A percentile compares a stretch with the other conserved stretches of the same genome.
Conservation (phyloP, 768 basidiomycete genomes). For the Exidia glandulosa region DNA sequence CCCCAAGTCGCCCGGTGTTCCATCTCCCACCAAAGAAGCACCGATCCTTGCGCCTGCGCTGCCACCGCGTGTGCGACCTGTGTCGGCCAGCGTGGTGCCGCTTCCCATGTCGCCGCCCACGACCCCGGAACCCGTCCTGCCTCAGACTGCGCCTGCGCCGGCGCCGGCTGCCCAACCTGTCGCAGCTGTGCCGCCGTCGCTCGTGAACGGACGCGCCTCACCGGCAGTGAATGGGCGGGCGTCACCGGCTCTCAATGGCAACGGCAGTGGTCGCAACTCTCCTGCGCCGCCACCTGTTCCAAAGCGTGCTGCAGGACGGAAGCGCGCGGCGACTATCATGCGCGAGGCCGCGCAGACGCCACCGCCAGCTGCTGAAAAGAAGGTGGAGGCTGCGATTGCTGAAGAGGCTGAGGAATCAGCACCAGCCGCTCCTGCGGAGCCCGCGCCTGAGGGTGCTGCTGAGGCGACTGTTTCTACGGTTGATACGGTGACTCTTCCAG, state of each 20-base stretch:
- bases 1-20: not conserved
- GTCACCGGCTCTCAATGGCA: not conserved
- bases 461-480: too few species aligned
- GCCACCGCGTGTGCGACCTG: not conserved
- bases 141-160: not conserved
- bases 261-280: not conserved
- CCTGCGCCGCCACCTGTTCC: conserved; percentile 15
- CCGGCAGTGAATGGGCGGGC: not conserved
- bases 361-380: not conserved
- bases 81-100: not conserved
- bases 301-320: conserved; percentile 12
- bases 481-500: too few species aligned
- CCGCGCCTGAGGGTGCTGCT: too few species aligned
- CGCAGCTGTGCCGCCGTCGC: not conserved
- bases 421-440: not conserved
- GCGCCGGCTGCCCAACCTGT: not conserved
- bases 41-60: not conserved
- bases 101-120: not conserved
- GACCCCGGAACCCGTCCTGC: not conserved
- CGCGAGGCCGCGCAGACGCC: not conserved
- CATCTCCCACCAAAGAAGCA: not conserved
- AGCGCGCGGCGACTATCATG: conserved; percentile 2
- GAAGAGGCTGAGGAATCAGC: not conserved
- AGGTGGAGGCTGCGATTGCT: not conserved
- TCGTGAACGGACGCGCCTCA: not conserved